phyloP scores from a whole-genome alignment of 768 basidiomycete species.

The Mycena galericulata region DNA sequence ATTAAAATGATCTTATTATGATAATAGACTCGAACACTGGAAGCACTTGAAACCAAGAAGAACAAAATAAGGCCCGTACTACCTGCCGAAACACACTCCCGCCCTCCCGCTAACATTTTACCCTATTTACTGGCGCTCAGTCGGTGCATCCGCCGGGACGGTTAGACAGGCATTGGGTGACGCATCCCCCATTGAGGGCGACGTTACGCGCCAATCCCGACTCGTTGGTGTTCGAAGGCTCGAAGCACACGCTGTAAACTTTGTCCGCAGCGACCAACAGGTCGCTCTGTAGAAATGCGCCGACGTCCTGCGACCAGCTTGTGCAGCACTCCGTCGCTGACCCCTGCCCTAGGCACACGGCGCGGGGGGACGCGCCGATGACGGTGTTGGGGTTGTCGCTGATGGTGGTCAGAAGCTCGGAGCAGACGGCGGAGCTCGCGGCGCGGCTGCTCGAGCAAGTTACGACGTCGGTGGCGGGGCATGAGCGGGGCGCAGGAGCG shows the following conservation, averaged over 20 bases:
- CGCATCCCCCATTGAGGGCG: not conserved
- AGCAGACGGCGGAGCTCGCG: not conserved
- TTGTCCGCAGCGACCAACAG: not conserved
- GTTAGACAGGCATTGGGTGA: constrained; percentile 11
- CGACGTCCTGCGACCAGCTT: constrained; percentile 8
- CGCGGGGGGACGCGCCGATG: constrained; percentile 2
- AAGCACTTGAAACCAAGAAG: too few species aligned
- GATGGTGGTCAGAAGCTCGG: not conserved
- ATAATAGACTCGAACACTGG: too few species aligned
- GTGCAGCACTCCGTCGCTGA: constrained; percentile 2
- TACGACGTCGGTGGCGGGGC: not conserved
- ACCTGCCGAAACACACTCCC: too few species aligned
- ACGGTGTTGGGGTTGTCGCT: not conserved
- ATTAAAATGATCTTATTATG: too few species aligned
- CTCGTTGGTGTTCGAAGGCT: not conserved
- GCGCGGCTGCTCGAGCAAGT: constrained; percentile 7
- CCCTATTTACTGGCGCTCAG: too few species aligned
- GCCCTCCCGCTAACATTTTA: too few species aligned
- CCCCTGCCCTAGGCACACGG: not conserved
- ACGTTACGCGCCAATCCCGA: not conserved
- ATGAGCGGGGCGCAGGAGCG: not conserved
- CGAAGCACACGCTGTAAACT: not conserved
- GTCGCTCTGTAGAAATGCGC: not conserved
- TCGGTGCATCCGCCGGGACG: constrained; percentile 5
- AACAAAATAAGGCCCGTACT: too few species aligned